phyloP scores from a whole-genome alignment of 371 early-diverging fungal genomes.

The Mortierella sp. region DNA sequence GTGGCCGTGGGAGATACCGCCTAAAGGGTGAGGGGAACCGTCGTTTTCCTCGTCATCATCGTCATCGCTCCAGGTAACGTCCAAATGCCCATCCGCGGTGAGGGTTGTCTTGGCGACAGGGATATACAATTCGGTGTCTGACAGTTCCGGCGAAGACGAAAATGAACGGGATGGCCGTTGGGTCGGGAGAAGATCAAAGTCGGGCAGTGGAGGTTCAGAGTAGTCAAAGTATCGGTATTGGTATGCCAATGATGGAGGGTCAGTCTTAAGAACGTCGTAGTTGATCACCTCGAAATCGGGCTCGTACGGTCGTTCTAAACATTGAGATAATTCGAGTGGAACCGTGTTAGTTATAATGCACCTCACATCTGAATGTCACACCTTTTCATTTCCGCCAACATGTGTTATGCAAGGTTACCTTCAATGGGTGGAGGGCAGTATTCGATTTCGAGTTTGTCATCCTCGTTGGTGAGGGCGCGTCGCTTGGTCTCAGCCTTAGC shows the following conservation, averaged over 20 bases:
- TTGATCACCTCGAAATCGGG: conserved; percentile 37
- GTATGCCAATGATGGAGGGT: conserved; percentile 35
- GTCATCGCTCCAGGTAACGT: conserved; percentile 30
- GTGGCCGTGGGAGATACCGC: conserved; percentile 7
- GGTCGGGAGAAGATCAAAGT: conserved; percentile 16
- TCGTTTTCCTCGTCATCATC: conserved; percentile 15
- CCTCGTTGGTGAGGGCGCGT: conserved; percentile 41
- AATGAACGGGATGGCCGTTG: conserved; percentile 2
- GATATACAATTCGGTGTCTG: neutral
- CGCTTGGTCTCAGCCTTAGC: conserved; percentile 43
- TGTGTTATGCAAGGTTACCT: conserved; percentile 17
- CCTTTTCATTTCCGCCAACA: no score
- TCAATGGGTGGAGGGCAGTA: conserved; percentile 47
- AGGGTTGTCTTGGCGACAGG: conserved; percentile 24
- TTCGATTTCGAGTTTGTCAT: conserved; percentile 43
- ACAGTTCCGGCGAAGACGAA: neutral
- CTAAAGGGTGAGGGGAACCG: neutral
- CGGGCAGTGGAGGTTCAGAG: conserved; percentile 27
- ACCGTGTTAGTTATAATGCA: neutral
- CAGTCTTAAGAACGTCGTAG: conserved; percentile 17
- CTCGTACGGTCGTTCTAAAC: conserved; percentile 48
- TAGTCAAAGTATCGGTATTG: conserved; percentile 6
- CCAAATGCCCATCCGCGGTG: conserved; percentile 28
- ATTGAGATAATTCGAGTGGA: neutral
- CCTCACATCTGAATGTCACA: no score